Percentiles rank a stretch among this genome's conserved stretches.
phyloP scores from a whole-genome alignment of 2,329 filamentous ascomycete genomes.

The Aspergillus felis region DNA sequence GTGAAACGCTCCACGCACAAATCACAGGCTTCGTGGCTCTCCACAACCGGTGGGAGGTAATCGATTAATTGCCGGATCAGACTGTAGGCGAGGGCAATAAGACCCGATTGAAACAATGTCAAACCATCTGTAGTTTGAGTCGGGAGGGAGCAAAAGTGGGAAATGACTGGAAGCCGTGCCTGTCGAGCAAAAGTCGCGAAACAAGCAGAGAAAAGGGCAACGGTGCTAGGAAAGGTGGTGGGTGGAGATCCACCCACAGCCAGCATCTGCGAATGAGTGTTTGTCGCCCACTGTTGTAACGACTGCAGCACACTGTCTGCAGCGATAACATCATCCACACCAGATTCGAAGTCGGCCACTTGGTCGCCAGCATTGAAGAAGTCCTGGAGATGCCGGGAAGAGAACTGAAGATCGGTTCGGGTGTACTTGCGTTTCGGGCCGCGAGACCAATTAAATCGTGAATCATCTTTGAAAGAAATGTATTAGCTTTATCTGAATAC shows the following conservation, averaged over 20 bases:
- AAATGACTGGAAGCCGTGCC: slow-evolving; percentile 30
- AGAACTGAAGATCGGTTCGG: slow-evolving; percentile 30
- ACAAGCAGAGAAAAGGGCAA: slow-evolving; percentile 31
- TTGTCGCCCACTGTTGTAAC: slow-evolving; percentile 34
- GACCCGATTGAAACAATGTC: slow-evolving; percentile 25
- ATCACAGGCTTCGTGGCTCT: slow-evolving; percentile 31
- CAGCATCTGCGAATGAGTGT: slow-evolving; percentile 29
- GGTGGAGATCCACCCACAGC: slow-evolving; percentile 28
- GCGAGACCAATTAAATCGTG: slow-evolving; percentile 26
- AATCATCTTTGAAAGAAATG: slow-evolving; percentile 17
- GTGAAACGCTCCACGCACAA: slow-evolving; percentile 34
- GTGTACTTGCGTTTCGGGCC: slow-evolving; percentile 33
- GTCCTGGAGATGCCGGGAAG: slow-evolving; percentile 33
- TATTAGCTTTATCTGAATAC: slow-evolving; percentile 9
- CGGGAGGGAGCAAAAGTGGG: slow-evolving; percentile 34
- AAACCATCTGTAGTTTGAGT: slow-evolving; percentile 16
- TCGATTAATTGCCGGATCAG: slow-evolving; percentile 38
- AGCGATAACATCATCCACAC: slow-evolving; percentile 24
- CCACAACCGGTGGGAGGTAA: slow-evolving; percentile 32
- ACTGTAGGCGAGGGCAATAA: slow-evolving; percentile 37
- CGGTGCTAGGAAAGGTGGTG: slow-evolving; percentile 23
- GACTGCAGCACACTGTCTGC: slow-evolving; percentile 25
- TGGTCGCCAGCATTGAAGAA: slow-evolving; percentile 36
- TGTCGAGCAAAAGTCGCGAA: slow-evolving; percentile 30
- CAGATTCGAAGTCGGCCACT: slow-evolving; percentile 25